phyloP scores from a whole-genome alignment of 177 flowering plant genomes.

The Telopea speciosissima region DNA sequence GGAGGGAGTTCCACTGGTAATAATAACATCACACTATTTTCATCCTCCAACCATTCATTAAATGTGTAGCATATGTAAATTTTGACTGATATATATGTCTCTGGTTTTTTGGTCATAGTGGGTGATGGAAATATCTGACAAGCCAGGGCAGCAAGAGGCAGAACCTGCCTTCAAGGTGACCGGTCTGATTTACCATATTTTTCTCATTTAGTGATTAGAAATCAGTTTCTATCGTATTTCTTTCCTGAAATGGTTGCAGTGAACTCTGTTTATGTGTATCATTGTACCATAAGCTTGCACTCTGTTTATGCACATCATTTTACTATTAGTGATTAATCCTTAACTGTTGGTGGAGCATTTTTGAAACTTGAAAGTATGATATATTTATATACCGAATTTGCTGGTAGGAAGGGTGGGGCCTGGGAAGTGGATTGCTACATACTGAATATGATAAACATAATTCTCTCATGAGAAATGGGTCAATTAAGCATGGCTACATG shows the following conservation, averaged over 20 bases:
- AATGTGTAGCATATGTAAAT: constrained; percentile 2
- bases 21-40: constrained; percentile 2
- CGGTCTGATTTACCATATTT: not conserved
- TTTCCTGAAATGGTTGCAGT: not conserved
- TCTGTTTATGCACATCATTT: too few relatives aligned
- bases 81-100: constrained; percentile 3
- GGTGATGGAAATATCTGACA: constrained; percentile 90
- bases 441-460: too few relatives aligned
- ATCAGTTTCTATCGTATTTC: not conserved
- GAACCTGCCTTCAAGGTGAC: constrained; percentile 92
- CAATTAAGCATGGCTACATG: too few relatives aligned
- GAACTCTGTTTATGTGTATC: not conserved
- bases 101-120: constrained; percentile 37
- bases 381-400: too few relatives aligned
- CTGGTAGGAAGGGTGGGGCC: too few relatives aligned
- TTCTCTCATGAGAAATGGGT: too few relatives aligned
- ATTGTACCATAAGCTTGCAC: too few relatives aligned
- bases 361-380: too few relatives aligned
- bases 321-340: too few relatives aligned
- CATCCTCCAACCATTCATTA: not conserved
- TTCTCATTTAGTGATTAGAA: not conserved
- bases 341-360: too few relatives aligned
- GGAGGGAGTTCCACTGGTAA: constrained; percentile 76
- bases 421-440: too few relatives aligned
- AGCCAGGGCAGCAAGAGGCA: constrained; percentile 73